Evolutionary conservation across 2,329 filamentous ascomycete species (phyloP), one percentile per base, ranked within the genome.

Genomic region (Ophiocordyceps camponoti-leonardi): DNA sequence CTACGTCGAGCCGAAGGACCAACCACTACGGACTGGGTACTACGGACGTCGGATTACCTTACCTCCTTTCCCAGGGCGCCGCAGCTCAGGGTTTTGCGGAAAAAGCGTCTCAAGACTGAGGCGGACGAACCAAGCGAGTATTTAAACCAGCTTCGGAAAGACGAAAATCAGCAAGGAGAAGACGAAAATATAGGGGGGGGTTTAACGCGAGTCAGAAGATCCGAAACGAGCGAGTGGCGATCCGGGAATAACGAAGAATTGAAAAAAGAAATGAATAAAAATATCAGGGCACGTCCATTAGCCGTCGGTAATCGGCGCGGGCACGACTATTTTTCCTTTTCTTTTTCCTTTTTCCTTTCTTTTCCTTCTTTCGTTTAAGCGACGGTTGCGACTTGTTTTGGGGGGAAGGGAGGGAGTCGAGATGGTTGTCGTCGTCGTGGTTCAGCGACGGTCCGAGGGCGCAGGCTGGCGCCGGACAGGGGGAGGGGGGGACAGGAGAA

Each of bases 371-470:
- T 39, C 35, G 11, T 12, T n/a, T 39, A 19, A 39, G 35, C 35
- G 35, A 39, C 35, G 35, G 35, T 14, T 39, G 35, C 35, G 35
- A 39, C 7, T 39, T n/a, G n/a, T n/a, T n/a, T n/a, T 19, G 12
- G 26, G 26, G 26, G 26, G 26, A 28, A 8, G 8, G 23, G 30
- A 31, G 12, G 13, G 12, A 14, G 31, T 19, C 35, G 35, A 37
- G 35, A n/a, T 41, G 40, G n/a, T n/a, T n/a, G 23, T 23, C 14
- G 12, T 20, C 14, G 20, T 41, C 37, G n/a, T 41, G 20, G 40
- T 30, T 31, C 41, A 22, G 45, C 45, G 14, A 41, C 23, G 33
- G 16, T 19, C 41, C 26, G 35, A 46, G 45, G 45, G 45, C 45
- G 42, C 45, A 46, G 7, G 18, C 18, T 30, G 35, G 42, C 45